These are phyloP conservation scores for Aspergillus felis DNA, from an alignment of 2,329 filamentous ascomycete genomes.

Conservation along the genomic window DNA sequence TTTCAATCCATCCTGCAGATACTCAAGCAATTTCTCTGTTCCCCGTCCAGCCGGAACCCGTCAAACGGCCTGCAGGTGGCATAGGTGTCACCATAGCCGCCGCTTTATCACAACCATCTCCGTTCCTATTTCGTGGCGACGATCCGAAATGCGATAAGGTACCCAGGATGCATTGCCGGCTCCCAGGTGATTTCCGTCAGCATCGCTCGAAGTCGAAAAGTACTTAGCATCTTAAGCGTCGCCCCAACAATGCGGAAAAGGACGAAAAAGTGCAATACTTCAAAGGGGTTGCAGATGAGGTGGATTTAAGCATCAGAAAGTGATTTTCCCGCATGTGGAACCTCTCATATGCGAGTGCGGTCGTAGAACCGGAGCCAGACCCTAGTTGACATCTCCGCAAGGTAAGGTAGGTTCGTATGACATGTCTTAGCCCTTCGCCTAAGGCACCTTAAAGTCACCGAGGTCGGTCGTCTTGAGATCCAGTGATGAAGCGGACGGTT, in stretches of 20 bases:
- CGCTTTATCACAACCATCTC: not conserved
- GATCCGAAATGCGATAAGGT: conserved; percentile 3
- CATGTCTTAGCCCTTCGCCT: conserved; percentile 13
- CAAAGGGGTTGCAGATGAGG: conserved; percentile 1
- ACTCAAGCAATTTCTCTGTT: conserved; percentile 14
- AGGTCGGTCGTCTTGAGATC: not conserved
- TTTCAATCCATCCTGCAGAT: conserved; percentile 16
- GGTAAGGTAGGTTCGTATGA: conserved; percentile 6
- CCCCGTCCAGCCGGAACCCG: conserved; percentile 20
- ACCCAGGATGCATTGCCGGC: not conserved
- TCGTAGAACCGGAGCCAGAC: conserved; percentile 1
- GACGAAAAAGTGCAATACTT: not conserved
- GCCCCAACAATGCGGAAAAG: not conserved
- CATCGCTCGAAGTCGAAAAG: not conserved
- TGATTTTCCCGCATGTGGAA: conserved; percentile 19
- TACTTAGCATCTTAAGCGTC: not conserved
- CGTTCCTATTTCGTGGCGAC: conserved; percentile 4
- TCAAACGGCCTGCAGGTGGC: conserved; percentile 13
- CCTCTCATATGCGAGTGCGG: conserved; percentile 7
- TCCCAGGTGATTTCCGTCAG: conserved; percentile 3
- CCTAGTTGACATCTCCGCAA: not conserved
- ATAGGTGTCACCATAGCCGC: conserved; percentile 15
- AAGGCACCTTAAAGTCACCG: not conserved
- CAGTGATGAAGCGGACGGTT: conserved; percentile 13
- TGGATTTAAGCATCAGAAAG: conserved; percentile 26